A percentile compares a stretch with the other conserved stretches of the same genome.
Conservation (phyloP, 2,329 filamentous ascomycete genomes). For the Penicillium sp. region DNA sequence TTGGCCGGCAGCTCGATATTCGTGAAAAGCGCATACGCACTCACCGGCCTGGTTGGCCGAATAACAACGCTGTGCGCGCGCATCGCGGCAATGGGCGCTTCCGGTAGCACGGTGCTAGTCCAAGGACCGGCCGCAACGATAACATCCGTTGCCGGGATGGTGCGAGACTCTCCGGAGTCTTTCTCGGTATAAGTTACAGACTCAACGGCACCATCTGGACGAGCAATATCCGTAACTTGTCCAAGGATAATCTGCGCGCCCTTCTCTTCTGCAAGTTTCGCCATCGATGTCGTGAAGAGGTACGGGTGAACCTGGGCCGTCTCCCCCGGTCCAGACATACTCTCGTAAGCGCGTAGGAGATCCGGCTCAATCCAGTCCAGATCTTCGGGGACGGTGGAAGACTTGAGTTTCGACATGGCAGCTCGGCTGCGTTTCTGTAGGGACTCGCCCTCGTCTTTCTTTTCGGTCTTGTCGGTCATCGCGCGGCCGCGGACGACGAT, state of each 20-base stretch:
- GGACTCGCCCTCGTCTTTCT: slow-evolving; percentile 47
- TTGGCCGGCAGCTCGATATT: slow-evolving; percentile 74
- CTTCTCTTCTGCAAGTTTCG: slow-evolving; percentile 70
- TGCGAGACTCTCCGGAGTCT: slow-evolving; percentile 51
- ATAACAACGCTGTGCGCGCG: slow-evolving; percentile 68
- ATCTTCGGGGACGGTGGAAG: slow-evolving; percentile 71
- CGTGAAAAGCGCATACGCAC: slow-evolving; percentile 68
- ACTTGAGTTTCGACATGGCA: slow-evolving; percentile 55
- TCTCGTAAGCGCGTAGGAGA: slow-evolving; percentile 70
- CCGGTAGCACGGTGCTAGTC: slow-evolving; percentile 58
- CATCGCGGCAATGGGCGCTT: slow-evolving; percentile 62
- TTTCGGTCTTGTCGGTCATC: slow-evolving; percentile 37
- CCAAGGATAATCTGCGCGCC: slow-evolving; percentile 71
- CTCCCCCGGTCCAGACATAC: slow-evolving; percentile 79
- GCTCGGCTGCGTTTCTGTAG: slow-evolving; percentile 61
- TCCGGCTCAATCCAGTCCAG: slow-evolving; percentile 81
- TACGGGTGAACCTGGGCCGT: slow-evolving; percentile 95
- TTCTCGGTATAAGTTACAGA: slow-evolving; percentile 67
- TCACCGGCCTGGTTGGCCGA: slow-evolving; percentile 56
- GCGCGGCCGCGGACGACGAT: slow-evolving; percentile 57
- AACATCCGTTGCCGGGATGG: slow-evolving; percentile 62
- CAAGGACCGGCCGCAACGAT: slow-evolving; percentile 67
- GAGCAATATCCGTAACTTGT: slow-evolving; percentile 70
- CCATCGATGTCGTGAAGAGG: slow-evolving; percentile 86
- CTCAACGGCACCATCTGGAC: slow-evolving; percentile 57